These are phyloP conservation scores for Alternaria novae-zelandiae DNA, from an alignment of 2,329 filamentous ascomycete genomes.

Conservation along the genomic window DNA sequence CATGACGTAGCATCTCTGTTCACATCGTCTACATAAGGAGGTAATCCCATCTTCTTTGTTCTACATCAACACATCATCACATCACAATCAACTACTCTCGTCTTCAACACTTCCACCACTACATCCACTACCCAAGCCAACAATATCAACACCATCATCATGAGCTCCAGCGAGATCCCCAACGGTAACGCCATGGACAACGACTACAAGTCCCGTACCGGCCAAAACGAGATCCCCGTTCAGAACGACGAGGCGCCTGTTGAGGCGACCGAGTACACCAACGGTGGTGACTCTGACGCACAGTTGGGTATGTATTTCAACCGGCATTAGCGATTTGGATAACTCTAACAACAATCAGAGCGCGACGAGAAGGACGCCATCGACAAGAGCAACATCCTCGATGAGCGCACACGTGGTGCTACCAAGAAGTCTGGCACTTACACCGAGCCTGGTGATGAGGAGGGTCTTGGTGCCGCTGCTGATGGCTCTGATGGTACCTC, in stretches of 20 bases:
- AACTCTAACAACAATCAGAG: conserved; percentile 31
- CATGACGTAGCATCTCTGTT: conserved; percentile 1
- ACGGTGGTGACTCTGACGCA: conserved; percentile 56
- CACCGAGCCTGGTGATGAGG: conserved; percentile 60
- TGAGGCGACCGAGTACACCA: conserved; percentile 51
- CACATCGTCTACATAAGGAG: conserved; percentile 3
- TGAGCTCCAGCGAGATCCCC: conserved; percentile 44
- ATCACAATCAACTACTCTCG: background rate
- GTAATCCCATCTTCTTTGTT: background rate
- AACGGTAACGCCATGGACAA: conserved; percentile 49
- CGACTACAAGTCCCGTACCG: conserved; percentile 56
- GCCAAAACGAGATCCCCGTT: conserved; percentile 54
- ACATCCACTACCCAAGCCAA: background rate
- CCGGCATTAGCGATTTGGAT: too few relatives aligned
- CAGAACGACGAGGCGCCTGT: conserved; percentile 55
- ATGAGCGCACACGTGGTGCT: conserved; percentile 56
- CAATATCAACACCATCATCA: conserved; percentile 15
- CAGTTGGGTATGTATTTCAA: conserved; percentile 50
- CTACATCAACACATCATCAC: background rate
- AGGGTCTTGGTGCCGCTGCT: conserved; percentile 52
- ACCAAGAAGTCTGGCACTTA: conserved; percentile 55
- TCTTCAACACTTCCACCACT: background rate
- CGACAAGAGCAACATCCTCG: conserved; percentile 56
- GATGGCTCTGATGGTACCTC: conserved; percentile 44
- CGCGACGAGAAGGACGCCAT: conserved; percentile 59